Evolutionary conservation across 768 basidiomycete species (phyloP), one percentile per base, ranked within the genome.

Genomic region (Amanita subjunquillea): DNA sequence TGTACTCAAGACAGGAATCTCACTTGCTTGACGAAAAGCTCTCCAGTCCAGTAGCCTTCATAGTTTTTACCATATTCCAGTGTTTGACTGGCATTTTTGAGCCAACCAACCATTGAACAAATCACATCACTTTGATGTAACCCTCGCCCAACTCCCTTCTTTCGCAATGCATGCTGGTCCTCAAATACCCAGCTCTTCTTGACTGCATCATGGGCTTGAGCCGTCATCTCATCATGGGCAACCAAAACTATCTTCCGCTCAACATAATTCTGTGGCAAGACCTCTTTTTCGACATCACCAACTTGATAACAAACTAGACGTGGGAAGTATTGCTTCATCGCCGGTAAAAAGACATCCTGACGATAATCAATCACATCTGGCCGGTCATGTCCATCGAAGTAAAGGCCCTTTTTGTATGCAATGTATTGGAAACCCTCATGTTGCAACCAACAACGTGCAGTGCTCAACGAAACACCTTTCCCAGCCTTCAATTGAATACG

Each of bases 31-130:
- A 54, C 56, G 46, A 54, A 69, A 0, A 64, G 44, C 50, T 68
- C 62, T 1, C 70, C 67, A 9, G 50, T 66, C 69, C 69, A 69
- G 49, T 64, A 69, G 1, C 72, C 71, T 6, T 73, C 65, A 54
- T 74, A 66, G 57, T 70, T 72, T 48, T 73, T 75, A 3, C 71
- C 72, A 62, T 74, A 73, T 45, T 74, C 68, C 7, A 71, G 48
- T 15, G 55, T 54, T 53, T 69, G 65, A 12, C 65, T 59, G 12
- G 65, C 71, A 9, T 63, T 67, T 6, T 47, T 34, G 10, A 72
- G 27, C 52, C 60, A 62, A 1, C 71, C 67, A 53, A 57, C 40
- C n/a, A 60, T 67, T 15, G 60, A 66, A 47, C 64, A 67, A 36
- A 74, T 69, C 3, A 72, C 59, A 53, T 70, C 66, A 41, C 62